Evolutionary conservation across 2,329 filamentous ascomycete species (phyloP), one percentile per base, ranked within the genome.

Genomic region (Clonostachys chloroleuca): DNA sequence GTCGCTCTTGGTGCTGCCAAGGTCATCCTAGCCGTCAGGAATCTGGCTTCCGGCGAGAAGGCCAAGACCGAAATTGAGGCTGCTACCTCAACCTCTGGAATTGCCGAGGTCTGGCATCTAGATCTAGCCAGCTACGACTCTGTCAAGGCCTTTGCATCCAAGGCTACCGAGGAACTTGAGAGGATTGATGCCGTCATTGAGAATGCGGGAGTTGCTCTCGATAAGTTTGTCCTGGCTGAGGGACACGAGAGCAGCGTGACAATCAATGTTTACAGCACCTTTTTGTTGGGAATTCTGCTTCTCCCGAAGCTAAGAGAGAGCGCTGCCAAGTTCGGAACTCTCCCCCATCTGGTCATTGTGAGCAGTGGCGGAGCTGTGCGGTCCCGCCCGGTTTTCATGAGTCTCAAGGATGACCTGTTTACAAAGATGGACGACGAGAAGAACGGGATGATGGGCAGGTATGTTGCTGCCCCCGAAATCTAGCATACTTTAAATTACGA

Each of bases 231-330:
- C 5, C 35, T 20, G 42, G 12, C n/a, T 3, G 49, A 49, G 16
- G 49, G 47, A 18, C 35, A 37, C 14, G 33, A 43, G 43, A 45
- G 42, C 40, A 48, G 39, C 37, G 41, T 51, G 36, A 42, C 47
- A 5, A 39, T 46, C 39, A 51, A 51, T 16, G 42, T 43, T 14
- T 34, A 46, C 35, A 65, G 64, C 4, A 77, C 70, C 0, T 68
- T 72, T 35, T 57, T 78, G 30, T 59, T 78, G 46, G 65, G 67
- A 0, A 40, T 77, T 12, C 50, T 69, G 44, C 51, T 75, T 17
- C 55, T 79, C 17, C 74, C 74, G 2, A 53, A 57, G 20, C 51
- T 79, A 52, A 62, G 63, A 17, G 56, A 56, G 12, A 68, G 67
- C 9, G 66, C 65, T 2, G 54, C 45, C 5, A 55, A 51, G 46